These are phyloP conservation scores for Penicillium salamii DNA, from an alignment of 495 filamentous ascomycete genomes.

Conservation along the genomic window DNA sequence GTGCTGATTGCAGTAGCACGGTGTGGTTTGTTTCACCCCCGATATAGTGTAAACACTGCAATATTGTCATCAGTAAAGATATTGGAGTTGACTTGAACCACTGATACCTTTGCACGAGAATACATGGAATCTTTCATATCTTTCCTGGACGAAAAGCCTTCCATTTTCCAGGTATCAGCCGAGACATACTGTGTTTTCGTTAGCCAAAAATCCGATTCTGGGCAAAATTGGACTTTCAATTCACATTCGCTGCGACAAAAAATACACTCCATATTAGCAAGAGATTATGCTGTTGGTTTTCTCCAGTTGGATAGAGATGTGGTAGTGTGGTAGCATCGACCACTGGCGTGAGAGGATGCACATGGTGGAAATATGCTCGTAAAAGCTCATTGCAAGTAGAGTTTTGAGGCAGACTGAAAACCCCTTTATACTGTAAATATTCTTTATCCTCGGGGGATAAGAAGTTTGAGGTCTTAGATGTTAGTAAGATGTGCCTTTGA, in stretches of 20 bases:
- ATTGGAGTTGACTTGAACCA: neutral
- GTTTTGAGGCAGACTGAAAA: conserved; percentile 24
- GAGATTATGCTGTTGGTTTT: conserved; percentile 28
- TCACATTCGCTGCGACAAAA: conserved; percentile 36
- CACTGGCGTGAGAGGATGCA: conserved; percentile 40
- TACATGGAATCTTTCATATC: conserved; percentile 40
- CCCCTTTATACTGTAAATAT: conserved; percentile 28
- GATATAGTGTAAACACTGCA: conserved; percentile 36
- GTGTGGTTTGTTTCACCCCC: conserved; percentile 34
- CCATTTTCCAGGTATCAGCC: conserved; percentile 18
- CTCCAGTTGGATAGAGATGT: conserved; percentile 16
- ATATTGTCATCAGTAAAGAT: neutral
- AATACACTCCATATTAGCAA: conserved; percentile 43
- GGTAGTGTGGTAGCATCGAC: conserved; percentile 33
- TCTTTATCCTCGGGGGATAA: conserved; percentile 24
- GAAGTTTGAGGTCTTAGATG: conserved; percentile 8
- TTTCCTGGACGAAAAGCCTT: conserved; percentile 33
- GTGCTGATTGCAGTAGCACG: conserved; percentile 35
- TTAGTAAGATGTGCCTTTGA: conserved; percentile 26
- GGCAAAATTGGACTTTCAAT: neutral
- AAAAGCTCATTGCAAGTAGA: conserved; percentile 25
- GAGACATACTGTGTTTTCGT: conserved; percentile 12
- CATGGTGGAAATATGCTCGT: conserved; percentile 34
- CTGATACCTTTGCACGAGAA: conserved; percentile 32
- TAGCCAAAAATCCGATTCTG: conserved; percentile 10